phyloP scores from a whole-genome alignment of 805 yeast genomes.

The Suhomyces sp. region DNA sequence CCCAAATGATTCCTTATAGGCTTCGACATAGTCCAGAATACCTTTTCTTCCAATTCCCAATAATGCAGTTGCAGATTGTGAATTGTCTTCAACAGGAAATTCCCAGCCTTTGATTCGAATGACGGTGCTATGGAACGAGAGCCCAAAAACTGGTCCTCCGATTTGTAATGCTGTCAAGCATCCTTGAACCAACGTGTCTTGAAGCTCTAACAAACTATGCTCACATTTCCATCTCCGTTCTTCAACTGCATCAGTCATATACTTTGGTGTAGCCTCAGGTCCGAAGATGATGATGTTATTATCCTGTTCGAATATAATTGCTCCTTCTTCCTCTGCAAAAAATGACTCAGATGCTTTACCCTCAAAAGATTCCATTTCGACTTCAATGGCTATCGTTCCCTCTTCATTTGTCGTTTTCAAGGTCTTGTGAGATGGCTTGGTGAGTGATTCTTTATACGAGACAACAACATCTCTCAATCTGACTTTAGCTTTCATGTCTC shows the following conservation, averaged over 20 bases:
- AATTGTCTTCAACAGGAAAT: conserved; percentile 51
- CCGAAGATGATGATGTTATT: conserved; percentile 48
- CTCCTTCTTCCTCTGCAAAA: conserved; percentile 40
- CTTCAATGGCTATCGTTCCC: conserved; percentile 21
- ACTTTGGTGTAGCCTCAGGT: conserved; percentile 25
- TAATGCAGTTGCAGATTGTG: conserved; percentile 28
- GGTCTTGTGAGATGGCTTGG: conserved; percentile 1
- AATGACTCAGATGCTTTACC: conserved; percentile 32
- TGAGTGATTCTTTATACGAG: conserved; percentile 75
- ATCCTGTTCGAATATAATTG: conserved; percentile 41
- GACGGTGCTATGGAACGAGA: conserved; percentile 59
- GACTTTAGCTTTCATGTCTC: conserved; percentile 79
- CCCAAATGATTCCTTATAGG: conserved; percentile 35
- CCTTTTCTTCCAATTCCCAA: conserved; percentile 45
- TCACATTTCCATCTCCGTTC: conserved; percentile 52
- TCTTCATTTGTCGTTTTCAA: conserved; percentile 13
- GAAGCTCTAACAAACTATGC: conserved; percentile 46
- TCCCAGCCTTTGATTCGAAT: conserved; percentile 53
- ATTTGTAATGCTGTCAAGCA: conserved; percentile 59
- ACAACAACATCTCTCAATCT: conserved; percentile 83
- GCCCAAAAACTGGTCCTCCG: conserved; percentile 62
- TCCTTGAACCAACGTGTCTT: conserved; percentile 58
- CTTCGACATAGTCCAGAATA: conserved; percentile 24
- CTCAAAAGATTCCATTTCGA: conserved; percentile 37
- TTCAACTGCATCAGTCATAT: conserved; percentile 22